Evolutionary conservation across 257 asterid genomes (phyloP).

Genomic region (Agastache rugosa): DNA sequence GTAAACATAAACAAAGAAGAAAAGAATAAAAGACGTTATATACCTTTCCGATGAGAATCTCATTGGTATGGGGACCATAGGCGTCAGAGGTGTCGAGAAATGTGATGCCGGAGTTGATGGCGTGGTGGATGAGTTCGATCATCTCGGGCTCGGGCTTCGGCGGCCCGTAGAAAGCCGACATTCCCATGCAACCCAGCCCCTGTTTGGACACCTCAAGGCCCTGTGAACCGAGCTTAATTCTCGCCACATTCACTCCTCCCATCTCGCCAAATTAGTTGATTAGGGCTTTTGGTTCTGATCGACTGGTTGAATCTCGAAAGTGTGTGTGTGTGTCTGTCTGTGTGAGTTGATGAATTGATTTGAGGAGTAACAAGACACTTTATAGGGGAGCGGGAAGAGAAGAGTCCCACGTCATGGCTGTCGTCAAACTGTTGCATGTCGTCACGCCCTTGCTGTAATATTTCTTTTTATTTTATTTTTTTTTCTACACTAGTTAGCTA

Average conservation of each 20-base stretch:
- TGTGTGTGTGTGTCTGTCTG: not conserved
- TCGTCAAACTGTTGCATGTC: not conserved
- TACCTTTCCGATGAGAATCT: conserved; percentile 42
- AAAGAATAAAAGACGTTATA: too few relatives aligned
- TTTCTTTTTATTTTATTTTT: too few relatives aligned
- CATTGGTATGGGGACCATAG: conserved; percentile 49
- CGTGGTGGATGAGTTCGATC: conserved; percentile 43
- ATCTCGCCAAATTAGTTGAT: not conserved
- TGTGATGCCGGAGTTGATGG: conserved; percentile 43
- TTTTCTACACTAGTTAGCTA: too few relatives aligned
- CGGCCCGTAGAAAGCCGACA: conserved; percentile 43
- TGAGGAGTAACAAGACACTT: not conserved
- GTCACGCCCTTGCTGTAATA: not conserved
- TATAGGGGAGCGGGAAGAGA: not conserved
- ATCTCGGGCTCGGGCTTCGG: conserved; percentile 43
- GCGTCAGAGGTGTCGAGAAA: conserved; percentile 46
- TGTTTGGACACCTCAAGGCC: conserved; percentile 47
- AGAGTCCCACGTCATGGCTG: not conserved
- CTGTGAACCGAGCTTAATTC: conserved; percentile 45
- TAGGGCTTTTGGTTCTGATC: not conserved
- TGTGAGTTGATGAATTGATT: not conserved
- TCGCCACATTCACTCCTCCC: conserved; percentile 20
- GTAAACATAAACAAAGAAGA: too few relatives aligned
- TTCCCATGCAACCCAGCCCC: conserved; percentile 52
- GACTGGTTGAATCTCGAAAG: not conserved